phyloP scores from a whole-genome alignment of 352 stramenopile genomes.

The Globisporangium paroecandrum region DNA sequence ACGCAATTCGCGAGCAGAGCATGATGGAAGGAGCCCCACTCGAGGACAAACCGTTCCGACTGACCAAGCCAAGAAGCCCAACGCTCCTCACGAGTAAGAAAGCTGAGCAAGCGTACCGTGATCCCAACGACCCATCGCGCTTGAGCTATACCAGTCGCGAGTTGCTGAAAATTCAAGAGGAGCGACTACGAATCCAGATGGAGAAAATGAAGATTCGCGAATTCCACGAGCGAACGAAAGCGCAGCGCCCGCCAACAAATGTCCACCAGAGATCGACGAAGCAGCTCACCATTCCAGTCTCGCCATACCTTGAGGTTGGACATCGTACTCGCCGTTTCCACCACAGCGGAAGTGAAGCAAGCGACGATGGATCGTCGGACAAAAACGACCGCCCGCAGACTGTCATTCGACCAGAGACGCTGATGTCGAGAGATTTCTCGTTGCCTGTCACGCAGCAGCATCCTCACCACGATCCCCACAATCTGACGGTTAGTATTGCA shows the following conservation, averaged over 20 bases:
- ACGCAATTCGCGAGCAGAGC: conserved; percentile 46
- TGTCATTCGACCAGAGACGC: conserved; percentile 18
- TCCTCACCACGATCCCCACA: not conserved
- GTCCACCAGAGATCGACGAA: conserved; percentile 78
- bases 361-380: conserved; percentile 3
- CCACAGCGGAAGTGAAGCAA: conserved; percentile 16
- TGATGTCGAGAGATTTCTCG: conserved; percentile 17
- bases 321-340: conserved; percentile 44
- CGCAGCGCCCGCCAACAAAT: conserved; percentile 58
- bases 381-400: conserved; percentile 10
- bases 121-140: conserved; percentile 43
- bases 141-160: conserved; percentile 80
- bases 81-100: conserved; percentile 44
- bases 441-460: conserved; percentile 5
- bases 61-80: conserved; percentile 53
- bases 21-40: conserved; percentile 33
- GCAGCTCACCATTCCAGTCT: conserved; percentile 75
- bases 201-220: conserved; percentile 76
- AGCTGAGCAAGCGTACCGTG: conserved; percentile 21
- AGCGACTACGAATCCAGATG: conserved; percentile 57
- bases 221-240: conserved; percentile 70
- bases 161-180: conserved; percentile 73
- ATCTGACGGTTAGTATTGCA: conserved; percentile 9
- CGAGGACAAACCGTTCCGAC: conserved; percentile 43
- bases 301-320: conserved; percentile 60